Percentiles rank a stretch among this genome's conserved stretches.
phyloP scores from a whole-genome alignment of 345 rosid genomes.

The Brassica incana region DNA sequence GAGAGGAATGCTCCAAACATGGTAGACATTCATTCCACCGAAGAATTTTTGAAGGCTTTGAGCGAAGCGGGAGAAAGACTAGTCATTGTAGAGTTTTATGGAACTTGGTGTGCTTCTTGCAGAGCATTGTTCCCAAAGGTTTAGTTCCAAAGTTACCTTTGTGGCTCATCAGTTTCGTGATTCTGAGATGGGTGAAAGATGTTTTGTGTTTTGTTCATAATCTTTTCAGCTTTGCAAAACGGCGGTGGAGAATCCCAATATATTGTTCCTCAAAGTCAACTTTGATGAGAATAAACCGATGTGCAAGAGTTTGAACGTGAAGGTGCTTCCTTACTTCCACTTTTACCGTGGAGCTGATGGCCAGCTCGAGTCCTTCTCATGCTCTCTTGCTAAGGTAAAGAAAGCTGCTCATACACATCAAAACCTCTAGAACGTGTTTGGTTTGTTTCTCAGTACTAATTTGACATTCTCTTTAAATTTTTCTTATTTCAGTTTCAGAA shows the following conservation, averaged over 20 bases:
- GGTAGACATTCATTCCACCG: constrained; percentile 85
- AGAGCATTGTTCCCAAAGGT: constrained; percentile 89
- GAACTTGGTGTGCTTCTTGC: constrained; percentile 97
- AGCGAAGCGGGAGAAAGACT: constrained; percentile 77
- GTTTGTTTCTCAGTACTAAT: neutral
- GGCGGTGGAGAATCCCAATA: constrained; percentile 65
- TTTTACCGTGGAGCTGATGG: constrained; percentile 87
- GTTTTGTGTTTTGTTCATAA: neutral
- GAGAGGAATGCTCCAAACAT: constrained; percentile 82
- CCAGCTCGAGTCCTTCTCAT: constrained; percentile 83
- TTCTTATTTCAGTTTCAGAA: constrained; percentile 72
- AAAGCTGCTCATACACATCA: constrained; percentile 3
- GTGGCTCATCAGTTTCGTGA: neutral
- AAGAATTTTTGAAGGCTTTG: constrained; percentile 71
- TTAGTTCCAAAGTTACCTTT: neutral
- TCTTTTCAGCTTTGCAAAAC: constrained; percentile 72
- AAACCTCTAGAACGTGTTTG: neutral
- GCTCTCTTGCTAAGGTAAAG: constrained; percentile 82
- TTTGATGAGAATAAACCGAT: constrained; percentile 86
- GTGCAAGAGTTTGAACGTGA: constrained; percentile 88
- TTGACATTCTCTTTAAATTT: neutral
- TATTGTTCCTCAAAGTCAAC: constrained; percentile 80
- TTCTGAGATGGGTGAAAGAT: neutral
- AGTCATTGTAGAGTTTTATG: constrained; percentile 93
- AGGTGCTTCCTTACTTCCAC: constrained; percentile 87